Evolutionary conservation across 805 yeast genomes (phyloP).

Genomic region (Starmerella asiatica): DNA sequence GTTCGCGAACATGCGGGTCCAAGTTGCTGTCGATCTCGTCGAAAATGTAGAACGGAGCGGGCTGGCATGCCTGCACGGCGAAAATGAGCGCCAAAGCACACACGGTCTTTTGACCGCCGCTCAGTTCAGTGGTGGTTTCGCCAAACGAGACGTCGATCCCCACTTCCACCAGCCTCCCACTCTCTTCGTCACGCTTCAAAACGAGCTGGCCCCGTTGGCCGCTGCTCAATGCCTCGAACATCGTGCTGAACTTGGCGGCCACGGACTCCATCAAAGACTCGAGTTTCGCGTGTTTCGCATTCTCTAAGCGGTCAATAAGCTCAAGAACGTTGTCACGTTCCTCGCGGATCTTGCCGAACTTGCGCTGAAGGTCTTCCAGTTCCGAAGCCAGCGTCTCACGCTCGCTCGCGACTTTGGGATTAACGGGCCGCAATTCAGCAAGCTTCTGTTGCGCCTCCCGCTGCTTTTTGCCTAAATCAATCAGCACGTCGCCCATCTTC

Average conservation of each 20-base stretch:
- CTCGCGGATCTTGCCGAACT: conserved; percentile 54
- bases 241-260: conserved; percentile 53
- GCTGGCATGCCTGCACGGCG: conserved; percentile 90
- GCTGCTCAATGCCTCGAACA: conserved; percentile 75
- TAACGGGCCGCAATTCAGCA: conserved; percentile 58
- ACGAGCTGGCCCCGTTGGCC: conserved; percentile 62
- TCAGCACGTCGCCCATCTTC: neutral
- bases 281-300: conserved; percentile 73
- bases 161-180: conserved; percentile 50
- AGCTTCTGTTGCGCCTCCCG: conserved; percentile 34
- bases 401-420: conserved; percentile 82
- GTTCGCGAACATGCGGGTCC: conserved; percentile 78
- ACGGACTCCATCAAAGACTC: conserved; percentile 51
- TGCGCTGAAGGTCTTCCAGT: conserved; percentile 46
- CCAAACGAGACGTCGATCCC: conserved; percentile 82
- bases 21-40: conserved; percentile 95
- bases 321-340: conserved; percentile 59
- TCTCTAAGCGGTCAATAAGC: conserved; percentile 53
- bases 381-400: conserved; percentile 59
- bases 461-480: neutral
- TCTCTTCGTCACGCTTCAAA: conserved; percentile 34
- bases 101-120: conserved; percentile 95
- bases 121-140: conserved; percentile 68
- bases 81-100: conserved; percentile 89
- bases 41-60: conserved; percentile 91